Percentiles rank a stretch among this genome's conserved stretches.
phyloP scores from a whole-genome alignment of 257 asterid genomes.

The Solanum clarkiae region DNA sequence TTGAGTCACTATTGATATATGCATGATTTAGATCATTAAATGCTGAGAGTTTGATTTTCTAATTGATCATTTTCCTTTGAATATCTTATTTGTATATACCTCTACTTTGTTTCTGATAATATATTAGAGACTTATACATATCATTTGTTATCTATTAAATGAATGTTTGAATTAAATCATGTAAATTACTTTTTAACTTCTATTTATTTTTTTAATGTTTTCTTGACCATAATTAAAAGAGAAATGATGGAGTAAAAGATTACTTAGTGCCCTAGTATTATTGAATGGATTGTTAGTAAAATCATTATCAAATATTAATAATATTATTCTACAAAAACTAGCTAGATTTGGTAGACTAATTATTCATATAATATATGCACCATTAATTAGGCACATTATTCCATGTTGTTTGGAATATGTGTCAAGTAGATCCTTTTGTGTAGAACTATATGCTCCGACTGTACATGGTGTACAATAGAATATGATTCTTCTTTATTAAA shows the following conservation, averaged over 20 bases:
- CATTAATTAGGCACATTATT: conserved; percentile 10
- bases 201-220: neutral
- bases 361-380: neutral
- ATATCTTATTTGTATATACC: neutral
- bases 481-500: conserved; percentile 14
- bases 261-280: neutral
- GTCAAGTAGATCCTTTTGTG: neutral
- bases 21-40: neutral
- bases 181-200: neutral
- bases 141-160: neutral
- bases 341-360: neutral
- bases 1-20: neutral
- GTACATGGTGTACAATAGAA: conserved; percentile 10
- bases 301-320: neutral
- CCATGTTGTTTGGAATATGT: neutral
- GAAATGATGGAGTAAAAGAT: neutral
- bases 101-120: neutral
- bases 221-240: neutral
- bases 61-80: neutral
- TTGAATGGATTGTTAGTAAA: neutral
- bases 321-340: neutral
- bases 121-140: neutral
- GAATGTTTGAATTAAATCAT: neutral
- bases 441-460: conserved; percentile 6
- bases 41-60: neutral